Percentiles rank a stretch among this genome's conserved stretches.
Evolutionary conservation across 2,329 filamentous ascomycete genomes (phyloP).

Genomic region (Pyrenochaeta sp.): DNA sequence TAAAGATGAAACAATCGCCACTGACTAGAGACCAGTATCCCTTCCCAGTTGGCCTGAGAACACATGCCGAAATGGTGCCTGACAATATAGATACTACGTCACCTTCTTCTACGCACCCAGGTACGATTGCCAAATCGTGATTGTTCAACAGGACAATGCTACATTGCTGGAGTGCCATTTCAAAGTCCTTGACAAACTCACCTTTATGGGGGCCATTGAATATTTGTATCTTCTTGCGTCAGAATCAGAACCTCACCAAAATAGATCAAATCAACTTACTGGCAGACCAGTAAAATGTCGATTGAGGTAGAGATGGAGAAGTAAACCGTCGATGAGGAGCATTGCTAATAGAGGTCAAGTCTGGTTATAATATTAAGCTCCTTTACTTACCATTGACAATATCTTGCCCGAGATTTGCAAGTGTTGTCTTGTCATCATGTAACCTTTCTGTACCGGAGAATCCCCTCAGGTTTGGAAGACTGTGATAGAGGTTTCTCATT

Average conservation of each 20-base stretch:
- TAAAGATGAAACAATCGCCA: slow-evolving; percentile 5
- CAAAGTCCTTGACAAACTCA: neutral
- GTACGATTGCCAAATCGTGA: slow-evolving; percentile 3
- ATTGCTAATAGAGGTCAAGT: neutral
- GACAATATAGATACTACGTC: slow-evolving; percentile 4
- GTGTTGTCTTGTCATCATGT: neutral
- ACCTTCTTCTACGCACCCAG: neutral
- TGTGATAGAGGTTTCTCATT: slow-evolving; percentile 2
- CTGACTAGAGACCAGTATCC: slow-evolving; percentile 5
- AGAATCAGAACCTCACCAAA: too few relatives aligned
- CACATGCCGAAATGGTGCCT: slow-evolving; percentile 1
- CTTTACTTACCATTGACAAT: neutral
- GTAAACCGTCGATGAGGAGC: neutral
- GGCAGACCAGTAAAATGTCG: neutral
- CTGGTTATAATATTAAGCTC: neutral
- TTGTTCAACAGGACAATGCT: slow-evolving; percentile 7
- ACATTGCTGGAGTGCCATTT: slow-evolving; percentile 1
- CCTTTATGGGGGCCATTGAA: too few relatives aligned
- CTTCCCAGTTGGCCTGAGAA: neutral
- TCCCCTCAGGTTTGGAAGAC: neutral
- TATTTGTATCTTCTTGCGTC: too few relatives aligned
- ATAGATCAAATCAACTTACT: too few relatives aligned
- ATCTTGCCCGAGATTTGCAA: neutral
- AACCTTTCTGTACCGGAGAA: neutral
- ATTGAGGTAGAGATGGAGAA: neutral